A percentile compares a stretch with the other conserved stretches of the same genome.
Conservation (phyloP, 2,329 filamentous ascomycete species). For the Phyllosticta ampelicida region DNA sequence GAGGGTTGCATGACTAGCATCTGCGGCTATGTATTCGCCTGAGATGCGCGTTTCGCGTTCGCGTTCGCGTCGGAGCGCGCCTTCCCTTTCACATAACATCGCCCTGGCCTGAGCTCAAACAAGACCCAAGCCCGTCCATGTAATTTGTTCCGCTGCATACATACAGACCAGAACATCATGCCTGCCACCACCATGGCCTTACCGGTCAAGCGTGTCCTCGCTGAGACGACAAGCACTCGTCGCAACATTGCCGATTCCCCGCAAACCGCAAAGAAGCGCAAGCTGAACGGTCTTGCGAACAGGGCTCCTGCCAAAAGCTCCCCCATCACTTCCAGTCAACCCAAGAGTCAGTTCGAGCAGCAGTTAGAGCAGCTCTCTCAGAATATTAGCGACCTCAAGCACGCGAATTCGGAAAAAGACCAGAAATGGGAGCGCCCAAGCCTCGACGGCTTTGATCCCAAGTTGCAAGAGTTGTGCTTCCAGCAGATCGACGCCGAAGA, state of each 20-base stretch:
- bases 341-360: constrained; percentile 83
- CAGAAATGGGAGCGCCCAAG: constrained; percentile 74
- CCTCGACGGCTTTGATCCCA: constrained; percentile 50
- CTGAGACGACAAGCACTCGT: constrained; percentile 35
- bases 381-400: constrained; percentile 75
- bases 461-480: constrained; percentile 66
- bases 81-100: neutral
- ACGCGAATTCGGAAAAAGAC: constrained; percentile 82
- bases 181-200: constrained; percentile 23
- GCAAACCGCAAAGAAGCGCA: constrained; percentile 65
- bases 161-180: constrained; percentile 18
- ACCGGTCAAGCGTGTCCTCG: constrained; percentile 36
- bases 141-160: neutral
- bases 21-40: neutral
- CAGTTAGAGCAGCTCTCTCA: constrained; percentile 93
- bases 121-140: neutral
- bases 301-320: constrained; percentile 53
- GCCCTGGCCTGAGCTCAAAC: neutral
- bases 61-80: neutral
- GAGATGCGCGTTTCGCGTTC: neutral
- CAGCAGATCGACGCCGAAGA: constrained; percentile 96
- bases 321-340: constrained; percentile 53
- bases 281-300: constrained; percentile 56
- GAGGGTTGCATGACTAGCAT: neutral
- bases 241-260: constrained; percentile 35